Conservation (phyloP, 768 basidiomycete species). For the Phylloporus sp. region DNA sequence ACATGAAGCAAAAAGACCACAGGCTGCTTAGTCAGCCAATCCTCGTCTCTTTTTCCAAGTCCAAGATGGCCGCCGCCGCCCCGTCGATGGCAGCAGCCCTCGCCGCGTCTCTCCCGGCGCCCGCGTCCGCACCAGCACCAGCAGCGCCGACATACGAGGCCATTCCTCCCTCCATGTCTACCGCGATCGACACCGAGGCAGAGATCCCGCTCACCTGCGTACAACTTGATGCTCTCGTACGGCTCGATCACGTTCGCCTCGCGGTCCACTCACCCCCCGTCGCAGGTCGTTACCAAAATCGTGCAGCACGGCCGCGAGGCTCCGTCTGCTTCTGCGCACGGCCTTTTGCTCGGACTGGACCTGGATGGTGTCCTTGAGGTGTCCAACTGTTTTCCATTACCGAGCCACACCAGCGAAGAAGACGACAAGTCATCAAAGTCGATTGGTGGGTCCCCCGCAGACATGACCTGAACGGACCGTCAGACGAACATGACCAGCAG, state of each 20-base stretch:
- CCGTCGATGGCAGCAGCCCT: conserved; percentile 91
- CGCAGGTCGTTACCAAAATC: conserved; percentile 87
- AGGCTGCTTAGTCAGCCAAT: conserved; percentile 23
- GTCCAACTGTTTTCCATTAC: conserved; percentile 85
- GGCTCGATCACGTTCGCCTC: conserved; percentile 24
- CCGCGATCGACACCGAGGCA: conserved; percentile 89
- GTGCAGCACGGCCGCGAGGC: conserved; percentile 87
- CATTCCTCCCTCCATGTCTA: conserved; percentile 89
- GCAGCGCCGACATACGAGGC: conserved; percentile 72
- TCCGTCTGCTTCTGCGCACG: conserved; percentile 67
- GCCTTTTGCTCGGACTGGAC: conserved; percentile 86
- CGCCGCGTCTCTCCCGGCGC: conserved; percentile 71
- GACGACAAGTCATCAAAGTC: conserved; percentile 79
- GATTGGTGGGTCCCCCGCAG: conserved; percentile 46
- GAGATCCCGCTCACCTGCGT: conserved; percentile 76
- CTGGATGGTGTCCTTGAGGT: conserved; percentile 87
- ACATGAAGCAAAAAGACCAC: too few species aligned
- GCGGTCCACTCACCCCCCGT: conserved; percentile 4
- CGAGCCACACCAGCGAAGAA: conserved; percentile 66
- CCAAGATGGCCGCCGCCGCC: conserved; percentile 57
- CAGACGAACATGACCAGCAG: conserved; percentile 33
- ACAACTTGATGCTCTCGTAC: conserved; percentile 83
- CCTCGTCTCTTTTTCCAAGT: not conserved
- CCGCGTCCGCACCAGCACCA: conserved; percentile 54
- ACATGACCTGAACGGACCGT: conserved; percentile 3